These are phyloP conservation scores for Penicillium roqueforti DNA, from an alignment of 495 filamentous ascomycete species.

Conservation along the genomic window DNA sequence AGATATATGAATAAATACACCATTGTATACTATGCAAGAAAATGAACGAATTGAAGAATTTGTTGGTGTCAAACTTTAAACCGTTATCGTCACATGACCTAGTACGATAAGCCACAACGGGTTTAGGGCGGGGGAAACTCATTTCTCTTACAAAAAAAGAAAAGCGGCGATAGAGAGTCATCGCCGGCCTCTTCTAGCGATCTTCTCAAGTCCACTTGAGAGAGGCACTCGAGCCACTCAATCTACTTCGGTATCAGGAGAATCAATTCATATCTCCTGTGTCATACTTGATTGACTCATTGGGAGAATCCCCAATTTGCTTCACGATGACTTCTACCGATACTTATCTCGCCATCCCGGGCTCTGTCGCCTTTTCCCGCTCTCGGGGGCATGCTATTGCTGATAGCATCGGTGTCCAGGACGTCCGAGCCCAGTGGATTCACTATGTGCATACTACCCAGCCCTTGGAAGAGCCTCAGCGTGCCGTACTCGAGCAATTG, in stretches of 20 bases:
- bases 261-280: conserved; percentile 13
- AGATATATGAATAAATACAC: conserved; percentile 33
- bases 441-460: conserved; percentile 56
- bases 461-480: conserved; percentile 38
- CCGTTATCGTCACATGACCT: conserved; percentile 22
- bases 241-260: conserved; percentile 22
- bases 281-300: conserved; percentile 6
- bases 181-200: conserved; percentile 22
- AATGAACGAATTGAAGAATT: conserved; percentile 2
- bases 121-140: conserved; percentile 29
- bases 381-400: conserved; percentile 50
- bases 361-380: conserved; percentile 50
- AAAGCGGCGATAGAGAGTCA: conserved; percentile 20
- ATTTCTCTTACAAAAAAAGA: conserved; percentile 23
- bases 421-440: conserved; percentile 59
- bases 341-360: conserved; percentile 47
- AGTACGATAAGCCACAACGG: conserved; percentile 24
- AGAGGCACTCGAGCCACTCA: conserved; percentile 27
- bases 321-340: conserved; percentile 37
- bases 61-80: neutral
- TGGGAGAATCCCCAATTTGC: conserved; percentile 11
- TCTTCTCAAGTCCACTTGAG: conserved; percentile 29
- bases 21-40: conserved; percentile 43
- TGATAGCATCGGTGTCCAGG: conserved; percentile 48
- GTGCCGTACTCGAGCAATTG: conserved; percentile 53